Evolutionary conservation across 805 yeast genomes (phyloP), one percentile per base, ranked within the genome.

Genomic region (Metschnikowia amazonensis): DNA sequence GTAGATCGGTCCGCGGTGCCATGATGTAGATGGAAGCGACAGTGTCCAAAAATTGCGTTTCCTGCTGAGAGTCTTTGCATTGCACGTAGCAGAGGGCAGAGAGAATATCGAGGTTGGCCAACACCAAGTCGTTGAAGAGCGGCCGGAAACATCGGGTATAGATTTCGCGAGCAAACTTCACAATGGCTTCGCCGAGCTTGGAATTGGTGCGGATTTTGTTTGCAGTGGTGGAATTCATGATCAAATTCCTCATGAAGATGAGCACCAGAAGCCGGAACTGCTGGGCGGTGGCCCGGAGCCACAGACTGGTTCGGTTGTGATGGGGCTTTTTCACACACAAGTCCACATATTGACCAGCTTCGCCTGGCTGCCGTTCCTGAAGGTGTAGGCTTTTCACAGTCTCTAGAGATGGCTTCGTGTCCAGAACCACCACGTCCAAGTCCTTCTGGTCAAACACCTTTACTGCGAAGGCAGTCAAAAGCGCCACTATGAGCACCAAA

Each of bases 231-330:
- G 60, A 51, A 4, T 39, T 42, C n/a, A 61, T 46, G 8, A 69
- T 45, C 3, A 69, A 36, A 24, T 57, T 50, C 41, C 62, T 66
- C 56, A 69, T 66, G 16, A 69, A 57, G 0, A 62, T 52, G 16
- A 59, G 52, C 41, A 71, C 51, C 0, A 72, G 59, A 1, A 67
- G 38, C 42, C 69, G 68, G 37, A 70, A 59, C 50, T 69, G 71
- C 39, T 62, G 64, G 1, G 73, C 58, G 2, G 72, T 66, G 1
- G 74, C 72, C 14, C 46, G 49, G 7, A 70, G 51, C 76, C 76
- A 71, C n/a, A 65, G 52, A 14, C 47, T 43, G 3, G 59, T 55
- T 37, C 68, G 46, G 33, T 53, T 58, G 4, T 13, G 32, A n/a
- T 42, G 38, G 10, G 33, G 29, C 1, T 44, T 14, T 18, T 23